Conservation (phyloP, 78 protist species). For the Dictyostelium intermedium region DNA sequence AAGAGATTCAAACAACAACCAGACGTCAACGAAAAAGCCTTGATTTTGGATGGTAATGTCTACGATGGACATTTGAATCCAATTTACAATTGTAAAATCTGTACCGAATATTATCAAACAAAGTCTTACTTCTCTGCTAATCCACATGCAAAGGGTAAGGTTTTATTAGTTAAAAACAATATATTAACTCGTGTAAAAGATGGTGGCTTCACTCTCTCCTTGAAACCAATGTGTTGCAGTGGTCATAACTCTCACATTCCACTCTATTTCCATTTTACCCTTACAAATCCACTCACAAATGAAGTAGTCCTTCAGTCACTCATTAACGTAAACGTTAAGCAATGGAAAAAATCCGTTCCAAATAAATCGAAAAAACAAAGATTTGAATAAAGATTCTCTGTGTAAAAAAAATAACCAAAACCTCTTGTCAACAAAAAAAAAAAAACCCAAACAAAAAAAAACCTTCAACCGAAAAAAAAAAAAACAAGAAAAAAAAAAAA, state of each 20-base stretch:
- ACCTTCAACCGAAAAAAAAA: neutral
- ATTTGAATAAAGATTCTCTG: neutral
- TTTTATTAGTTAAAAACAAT: slow-evolving; percentile 56
- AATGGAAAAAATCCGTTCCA: slow-evolving; percentile 57
- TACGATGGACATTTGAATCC: slow-evolving; percentile 71
- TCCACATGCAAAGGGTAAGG: slow-evolving; percentile 71
- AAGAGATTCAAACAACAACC: slow-evolving; percentile 71
- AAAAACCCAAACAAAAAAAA: neutral
- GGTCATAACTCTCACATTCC: slow-evolving; percentile 73
- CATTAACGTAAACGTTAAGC: slow-evolving; percentile 63
- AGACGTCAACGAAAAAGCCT: slow-evolving; percentile 55
- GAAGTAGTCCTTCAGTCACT: slow-evolving; percentile 45
- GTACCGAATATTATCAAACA: slow-evolving; percentile 74
- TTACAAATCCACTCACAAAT: slow-evolving; percentile 53
- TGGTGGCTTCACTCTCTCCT: slow-evolving; percentile 38
- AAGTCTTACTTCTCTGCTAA: slow-evolving; percentile 72
- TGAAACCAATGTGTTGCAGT: slow-evolving; percentile 76
- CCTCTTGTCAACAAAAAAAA: neutral
- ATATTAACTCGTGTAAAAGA: slow-evolving; percentile 59
- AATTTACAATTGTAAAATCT: slow-evolving; percentile 65
- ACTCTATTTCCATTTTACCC: slow-evolving; percentile 63
- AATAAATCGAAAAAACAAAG: slow-evolving; percentile 26
- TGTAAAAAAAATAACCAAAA: neutral
- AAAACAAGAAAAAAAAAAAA: neutral
- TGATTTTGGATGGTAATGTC: slow-evolving; percentile 60